These are phyloP conservation scores for Paxillus involutus DNA, from an alignment of 768 basidiomycete species.

Conservation along the genomic window DNA sequence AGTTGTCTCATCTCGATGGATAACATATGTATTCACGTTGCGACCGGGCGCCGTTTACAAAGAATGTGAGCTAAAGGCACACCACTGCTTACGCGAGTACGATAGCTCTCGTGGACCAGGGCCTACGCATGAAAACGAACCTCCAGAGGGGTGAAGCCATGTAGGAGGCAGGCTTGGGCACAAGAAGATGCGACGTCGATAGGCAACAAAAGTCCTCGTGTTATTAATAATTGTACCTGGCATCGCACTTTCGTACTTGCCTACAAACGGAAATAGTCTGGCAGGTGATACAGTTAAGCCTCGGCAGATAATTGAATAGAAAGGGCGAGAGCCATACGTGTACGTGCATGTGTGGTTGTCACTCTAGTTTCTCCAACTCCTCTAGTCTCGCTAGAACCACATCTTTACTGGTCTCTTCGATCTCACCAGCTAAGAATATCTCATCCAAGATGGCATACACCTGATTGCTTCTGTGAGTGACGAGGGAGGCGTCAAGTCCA, in stretches of 20 bases:
- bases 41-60: not conserved
- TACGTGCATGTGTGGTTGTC: constrained; percentile 17
- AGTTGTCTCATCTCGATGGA: not conserved
- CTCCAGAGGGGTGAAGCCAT: not conserved
- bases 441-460: constrained; percentile 99
- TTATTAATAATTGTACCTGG: not conserved
- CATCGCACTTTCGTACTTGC: not conserved
- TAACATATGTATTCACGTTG: not conserved
- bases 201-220: not conserved
- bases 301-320: constrained; percentile 6
- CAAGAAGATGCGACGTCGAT: not conserved
- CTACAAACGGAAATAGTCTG: constrained; percentile 12
- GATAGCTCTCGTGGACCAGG: not conserved
- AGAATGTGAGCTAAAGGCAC: not conserved
- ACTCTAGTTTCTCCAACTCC: constrained; percentile 92
- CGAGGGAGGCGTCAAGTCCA: not conserved
- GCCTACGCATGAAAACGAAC: not conserved
- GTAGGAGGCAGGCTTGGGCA: not conserved
- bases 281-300: constrained; percentile 7
- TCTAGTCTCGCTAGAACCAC: constrained; percentile 91
- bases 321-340: constrained; percentile 6
- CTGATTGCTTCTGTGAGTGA: constrained; percentile 36
- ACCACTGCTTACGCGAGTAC: not conserved
- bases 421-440: constrained; percentile 96
- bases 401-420: constrained; percentile 97